Evolutionary conservation across 2,329 filamentous ascomycete species (phyloP).

Genomic region (Hymenoscyphus linearis): DNA sequence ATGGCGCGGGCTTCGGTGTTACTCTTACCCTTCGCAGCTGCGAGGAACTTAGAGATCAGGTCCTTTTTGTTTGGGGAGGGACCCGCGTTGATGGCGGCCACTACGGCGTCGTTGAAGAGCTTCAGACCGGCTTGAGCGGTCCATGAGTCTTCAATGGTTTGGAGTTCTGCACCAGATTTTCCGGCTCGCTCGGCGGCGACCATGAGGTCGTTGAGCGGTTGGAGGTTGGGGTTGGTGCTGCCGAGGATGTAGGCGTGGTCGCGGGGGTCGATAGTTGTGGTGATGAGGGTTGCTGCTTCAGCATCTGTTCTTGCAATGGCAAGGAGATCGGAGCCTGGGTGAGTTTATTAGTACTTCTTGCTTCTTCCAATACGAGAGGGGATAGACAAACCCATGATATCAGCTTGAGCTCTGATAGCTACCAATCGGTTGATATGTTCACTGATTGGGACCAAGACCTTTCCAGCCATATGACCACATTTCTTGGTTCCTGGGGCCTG

Average conservation of each 20-base stretch:
- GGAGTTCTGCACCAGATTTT: constrained; percentile 74
- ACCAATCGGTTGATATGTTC: constrained; percentile 98
- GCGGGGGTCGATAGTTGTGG: constrained; percentile 89
- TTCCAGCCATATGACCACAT: constrained; percentile 98
- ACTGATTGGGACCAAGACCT: constrained; percentile 91
- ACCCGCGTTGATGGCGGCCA: constrained; percentile 70
- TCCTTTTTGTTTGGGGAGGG: constrained; percentile 62
- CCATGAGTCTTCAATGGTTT: constrained; percentile 92
- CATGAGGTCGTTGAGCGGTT: constrained; percentile 89
- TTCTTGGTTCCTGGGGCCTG: constrained; percentile 98
- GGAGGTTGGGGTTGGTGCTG: constrained; percentile 75
- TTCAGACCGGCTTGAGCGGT: constrained; percentile 70
- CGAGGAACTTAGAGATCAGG: constrained; percentile 61
- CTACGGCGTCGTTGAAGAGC: constrained; percentile 86
- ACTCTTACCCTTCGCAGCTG: constrained; percentile 73
- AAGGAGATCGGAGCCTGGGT: constrained; percentile 70
- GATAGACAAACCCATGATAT: constrained; percentile 75
- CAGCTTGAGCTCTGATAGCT: constrained; percentile 92
- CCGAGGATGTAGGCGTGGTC: constrained; percentile 94
- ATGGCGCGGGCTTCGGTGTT: constrained; percentile 76
- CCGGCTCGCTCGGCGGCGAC: constrained; percentile 74
- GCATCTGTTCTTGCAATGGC: constrained; percentile 94
- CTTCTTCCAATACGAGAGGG: neutral
- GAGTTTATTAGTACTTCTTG: constrained; percentile 14
- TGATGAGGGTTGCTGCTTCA: constrained; percentile 95